Base-by-base conservation (phyloP, 805 yeast genomes). In the Ogataea methylovora region DNA sequence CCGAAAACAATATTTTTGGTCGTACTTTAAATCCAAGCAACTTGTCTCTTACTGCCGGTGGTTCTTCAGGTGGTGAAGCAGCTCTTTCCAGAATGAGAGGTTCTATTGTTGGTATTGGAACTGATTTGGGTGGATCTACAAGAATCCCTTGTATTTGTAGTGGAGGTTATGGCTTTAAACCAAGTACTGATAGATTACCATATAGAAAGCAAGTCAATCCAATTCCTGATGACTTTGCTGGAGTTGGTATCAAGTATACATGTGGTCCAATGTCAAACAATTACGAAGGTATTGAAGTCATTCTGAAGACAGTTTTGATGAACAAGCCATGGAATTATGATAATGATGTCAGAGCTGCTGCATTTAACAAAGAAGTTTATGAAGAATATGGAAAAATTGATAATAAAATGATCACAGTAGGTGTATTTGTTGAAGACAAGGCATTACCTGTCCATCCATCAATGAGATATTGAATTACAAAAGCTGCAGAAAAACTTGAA, bases 21-120 rank as follows among this genome's bases (percentile, higher is more conserved):
- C 55, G 65, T 32, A 63, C 78, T 4, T 51, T 60, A 40, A 75
- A 76, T 46, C 65, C 79, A 0, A 54, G 57, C 51, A 74, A 76
- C 42, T 54, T 71, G 31, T 53, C 61, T 16, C 60, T 74, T 39
- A 65, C 76, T 15, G 65, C 75, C 4, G 80, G 81, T 35, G 83
- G 83, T 8, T 69, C 77, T 2, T 70, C 79, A 7, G 76, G 79
- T n/a, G 83, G 83, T 29, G 83, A 76, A 50, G 78, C 79, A 35
- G 71, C 80, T 0, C 46, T 73, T 33, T 62, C 73, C 26, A 76
- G 69, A 1, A 61, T 69, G 49, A 68, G 66, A 32, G 82, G 76
- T 4, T 67, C 78, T 11, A 65, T 69, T 1, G 42, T 76, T 25
- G 84, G 81, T 4, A 56, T 74, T 30, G 82, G 81, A 7, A 69